Base-by-base conservation (phyloP, 345 rosid genomes). In the Physaria fendleri region DNA sequence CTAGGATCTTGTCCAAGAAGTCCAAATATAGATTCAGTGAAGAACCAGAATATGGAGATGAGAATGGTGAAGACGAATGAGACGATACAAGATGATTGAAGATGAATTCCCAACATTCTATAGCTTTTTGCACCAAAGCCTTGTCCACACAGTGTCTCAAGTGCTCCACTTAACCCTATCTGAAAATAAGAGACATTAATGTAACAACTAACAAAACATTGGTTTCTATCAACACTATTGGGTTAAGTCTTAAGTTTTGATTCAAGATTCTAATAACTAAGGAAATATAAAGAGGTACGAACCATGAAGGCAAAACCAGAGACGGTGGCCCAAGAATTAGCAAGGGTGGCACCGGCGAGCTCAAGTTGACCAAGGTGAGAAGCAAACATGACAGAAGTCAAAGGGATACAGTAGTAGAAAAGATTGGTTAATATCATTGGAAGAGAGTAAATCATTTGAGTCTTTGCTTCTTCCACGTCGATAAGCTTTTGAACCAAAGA, bases 91-190 rank as follows among this genome's bases (percentile, higher is more conserved):
- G 97, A 79, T 34, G 95, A 77, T 70, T 91, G 98, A 1, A 85
- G 74, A 71, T 91, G 66, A 35, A 85, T 68, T 23, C 96, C 96
- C 44, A 88, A 47, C 76, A 74, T 78, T 24, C 75, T 76, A 65
- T 91, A 84, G 50, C 24, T 11, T 55, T 78, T 75, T 32, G 98
- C 88, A 5, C 92, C 96, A 72, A 77, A 91, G 9, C 75, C 92
- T 81, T 88, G 98, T 3, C 98, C 96, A 67, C 98, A 91, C 0
- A 91, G 77, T 16, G 96, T 91, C 66, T 91, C 98, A 5, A 91
- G 74, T 41, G 88, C 82, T 55, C 95, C 95, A 74, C 94, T 87
- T 61, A 82, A 62, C 5, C 96, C 95, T 28, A 37, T 43, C 98
- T 88, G 40, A 30, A 37, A 40, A 21, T n/a, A 33, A 10, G 38